Conservation (phyloP, 139 green algal genomes). For the Ostreobium quekettii region DNA sequence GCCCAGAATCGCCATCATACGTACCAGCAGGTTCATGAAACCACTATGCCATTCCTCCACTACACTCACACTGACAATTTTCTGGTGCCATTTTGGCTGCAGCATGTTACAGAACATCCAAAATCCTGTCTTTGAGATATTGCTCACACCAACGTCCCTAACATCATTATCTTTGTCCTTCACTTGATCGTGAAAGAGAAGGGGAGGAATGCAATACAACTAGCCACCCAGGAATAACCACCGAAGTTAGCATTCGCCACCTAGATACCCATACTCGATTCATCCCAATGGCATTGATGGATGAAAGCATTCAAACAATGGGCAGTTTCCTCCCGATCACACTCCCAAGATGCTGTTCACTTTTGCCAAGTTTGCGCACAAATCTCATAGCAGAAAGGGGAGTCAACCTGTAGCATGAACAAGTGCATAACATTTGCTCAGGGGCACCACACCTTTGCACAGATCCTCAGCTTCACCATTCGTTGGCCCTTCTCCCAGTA, state of each 20-base stretch:
- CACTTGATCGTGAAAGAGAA: too few relatives aligned
- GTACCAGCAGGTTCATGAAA: neutral
- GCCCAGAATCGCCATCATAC: neutral
- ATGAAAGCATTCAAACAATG: slow-evolving; percentile 14
- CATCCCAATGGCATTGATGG: slow-evolving; percentile 68
- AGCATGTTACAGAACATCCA: neutral
- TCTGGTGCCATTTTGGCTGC: neutral
- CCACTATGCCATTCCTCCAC: neutral
- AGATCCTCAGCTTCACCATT: slow-evolving; percentile 71
- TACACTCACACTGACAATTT: neutral
- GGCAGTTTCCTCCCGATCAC: neutral
- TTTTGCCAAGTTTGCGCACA: neutral
- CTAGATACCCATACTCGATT: too few relatives aligned
- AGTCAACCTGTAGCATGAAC: neutral
- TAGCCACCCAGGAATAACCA: too few relatives aligned
- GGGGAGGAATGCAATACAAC: too few relatives aligned
- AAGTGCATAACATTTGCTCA: too few relatives aligned
- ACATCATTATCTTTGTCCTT: too few relatives aligned
- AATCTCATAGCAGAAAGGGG: neutral
- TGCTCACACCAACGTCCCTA: too few relatives aligned
- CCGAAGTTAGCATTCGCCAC: too few relatives aligned
- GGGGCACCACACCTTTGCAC: slow-evolving; percentile 49
- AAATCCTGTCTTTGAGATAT: too few relatives aligned
- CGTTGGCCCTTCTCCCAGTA: slow-evolving; percentile 66
- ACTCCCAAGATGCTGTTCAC: neutral